phyloP scores from a whole-genome alignment of 257 asterid genomes.

The Apocynum venetum region DNA sequence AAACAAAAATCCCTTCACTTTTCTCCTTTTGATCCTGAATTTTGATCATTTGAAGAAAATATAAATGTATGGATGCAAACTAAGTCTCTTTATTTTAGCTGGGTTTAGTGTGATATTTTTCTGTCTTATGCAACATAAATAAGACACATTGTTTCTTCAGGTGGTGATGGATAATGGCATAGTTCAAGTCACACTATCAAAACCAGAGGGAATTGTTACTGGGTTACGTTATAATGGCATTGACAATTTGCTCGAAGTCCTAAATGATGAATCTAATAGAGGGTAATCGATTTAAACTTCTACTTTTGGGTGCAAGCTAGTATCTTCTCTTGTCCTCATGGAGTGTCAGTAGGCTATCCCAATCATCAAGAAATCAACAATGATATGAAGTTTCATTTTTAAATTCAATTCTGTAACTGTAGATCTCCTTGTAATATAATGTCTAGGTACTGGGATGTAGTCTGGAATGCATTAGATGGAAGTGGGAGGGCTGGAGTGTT shows the following conservation, averaged over 20 bases:
- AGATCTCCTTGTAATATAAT: not conserved
- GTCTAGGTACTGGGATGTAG: conserved; percentile 85
- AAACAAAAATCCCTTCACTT: not conserved
- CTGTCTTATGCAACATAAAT: not conserved
- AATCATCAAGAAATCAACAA: not conserved
- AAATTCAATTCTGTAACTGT: not conserved
- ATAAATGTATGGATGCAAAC: not conserved
- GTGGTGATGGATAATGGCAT: conserved; percentile 71
- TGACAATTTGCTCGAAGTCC: conserved; percentile 68
- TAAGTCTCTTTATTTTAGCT: not conserved
- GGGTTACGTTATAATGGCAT: conserved; percentile 50
- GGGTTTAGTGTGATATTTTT: not conserved
- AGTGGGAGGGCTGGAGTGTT: conserved; percentile 53
- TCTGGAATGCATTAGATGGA: conserved; percentile 66
- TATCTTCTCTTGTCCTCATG: not conserved
- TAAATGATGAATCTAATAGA: conserved; percentile 54
- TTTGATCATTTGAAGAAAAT: not conserved
- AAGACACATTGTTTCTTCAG: conserved; percentile 27
- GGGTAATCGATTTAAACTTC: conserved; percentile 38
- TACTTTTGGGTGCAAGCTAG: not conserved
- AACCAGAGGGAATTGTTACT: conserved; percentile 68
- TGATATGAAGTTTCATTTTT: not conserved
- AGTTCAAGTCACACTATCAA: conserved; percentile 58
- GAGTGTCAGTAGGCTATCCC: not conserved
- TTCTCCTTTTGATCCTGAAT: not conserved